Evolutionary conservation across 2,329 filamentous ascomycete genomes (phyloP).

Genomic region (Cladosporium halotolerans): DNA sequence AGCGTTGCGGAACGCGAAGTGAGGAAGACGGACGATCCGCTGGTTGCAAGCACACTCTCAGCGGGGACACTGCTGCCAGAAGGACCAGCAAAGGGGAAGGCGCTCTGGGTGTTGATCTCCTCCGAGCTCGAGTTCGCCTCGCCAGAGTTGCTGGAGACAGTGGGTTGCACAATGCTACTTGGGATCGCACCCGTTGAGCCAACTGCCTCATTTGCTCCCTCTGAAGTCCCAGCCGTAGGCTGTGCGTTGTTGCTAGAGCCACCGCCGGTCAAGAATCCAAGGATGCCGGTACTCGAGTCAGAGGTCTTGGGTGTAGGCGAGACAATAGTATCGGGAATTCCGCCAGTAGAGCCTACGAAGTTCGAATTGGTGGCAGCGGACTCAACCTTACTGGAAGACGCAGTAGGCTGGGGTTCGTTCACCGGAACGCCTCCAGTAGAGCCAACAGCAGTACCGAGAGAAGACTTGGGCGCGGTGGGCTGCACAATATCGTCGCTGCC

Average conservation of each 20-base stretch:
- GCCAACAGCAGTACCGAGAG: conserved; percentile 3
- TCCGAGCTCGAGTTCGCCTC: neutral
- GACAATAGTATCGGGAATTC: neutral
- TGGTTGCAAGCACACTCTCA: conserved; percentile 1
- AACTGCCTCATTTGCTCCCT: neutral
- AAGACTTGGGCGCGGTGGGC: neutral
- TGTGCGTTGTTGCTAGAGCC: conserved; percentile 1
- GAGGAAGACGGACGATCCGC: neutral
- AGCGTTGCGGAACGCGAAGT: neutral
- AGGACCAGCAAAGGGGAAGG: conserved; percentile 7
- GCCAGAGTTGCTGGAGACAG: neutral
- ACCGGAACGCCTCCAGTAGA: neutral
- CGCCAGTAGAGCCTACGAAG: conserved; percentile 12
- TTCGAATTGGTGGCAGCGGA: neutral
- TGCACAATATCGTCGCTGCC: neutral
- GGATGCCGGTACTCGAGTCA: neutral
- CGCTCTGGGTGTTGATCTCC: neutral
- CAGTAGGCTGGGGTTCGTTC: neutral
- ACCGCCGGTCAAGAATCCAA: neutral
- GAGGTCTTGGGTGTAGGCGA: neutral
- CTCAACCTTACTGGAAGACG: neutral
- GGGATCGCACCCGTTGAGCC: neutral
- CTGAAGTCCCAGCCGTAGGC: neutral
- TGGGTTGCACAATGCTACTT: neutral
- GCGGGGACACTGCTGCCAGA: conserved; percentile 11